Evolutionary conservation across 1,284 basidiomycete species (phyloP).

Genomic region (Apiotrichum brassicae): DNA sequence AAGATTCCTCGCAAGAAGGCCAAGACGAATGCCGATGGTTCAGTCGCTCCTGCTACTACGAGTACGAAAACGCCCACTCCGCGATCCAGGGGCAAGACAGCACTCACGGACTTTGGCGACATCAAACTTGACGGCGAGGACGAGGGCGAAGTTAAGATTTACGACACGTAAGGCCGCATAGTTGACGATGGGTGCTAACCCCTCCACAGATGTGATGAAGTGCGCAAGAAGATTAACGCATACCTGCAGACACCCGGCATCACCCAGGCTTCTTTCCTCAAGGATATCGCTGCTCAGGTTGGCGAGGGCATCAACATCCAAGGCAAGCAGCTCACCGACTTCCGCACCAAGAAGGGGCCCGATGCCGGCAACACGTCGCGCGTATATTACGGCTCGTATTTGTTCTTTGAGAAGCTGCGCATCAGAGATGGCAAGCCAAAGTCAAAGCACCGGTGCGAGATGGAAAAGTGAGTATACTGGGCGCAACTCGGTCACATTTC

Average conservation of each 20-base stretch:
- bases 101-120: slow-evolving; percentile 3
- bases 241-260: slow-evolving; percentile 1
- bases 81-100: background rate
- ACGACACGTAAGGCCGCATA: background rate
- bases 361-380: slow-evolving; percentile 5
- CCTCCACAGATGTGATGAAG: slow-evolving; percentile 1
- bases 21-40: background rate
- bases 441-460: slow-evolving; percentile 1
- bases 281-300: slow-evolving; percentile 9
- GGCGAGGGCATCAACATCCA: slow-evolving; percentile 8
- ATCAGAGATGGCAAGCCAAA: slow-evolving; percentile 1
- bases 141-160: background rate
- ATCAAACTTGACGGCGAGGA: slow-evolving; percentile 2
- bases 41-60: background rate
- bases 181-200: background rate
- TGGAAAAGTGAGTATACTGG: slow-evolving; percentile 4
- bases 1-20: slow-evolving; percentile 2
- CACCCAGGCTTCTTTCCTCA: slow-evolving; percentile 3
- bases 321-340: slow-evolving; percentile 10
- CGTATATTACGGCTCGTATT: slow-evolving; percentile 6
- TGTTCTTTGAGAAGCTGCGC: slow-evolving; percentile 9
- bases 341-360: slow-evolving; percentile 1
- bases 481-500: no score
- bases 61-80: background rate
- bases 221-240: slow-evolving; percentile 3